These are phyloP conservation scores for Trichosanthes cucumerina DNA, from an alignment of 306 rosid genomes.

Conservation along the genomic window DNA sequence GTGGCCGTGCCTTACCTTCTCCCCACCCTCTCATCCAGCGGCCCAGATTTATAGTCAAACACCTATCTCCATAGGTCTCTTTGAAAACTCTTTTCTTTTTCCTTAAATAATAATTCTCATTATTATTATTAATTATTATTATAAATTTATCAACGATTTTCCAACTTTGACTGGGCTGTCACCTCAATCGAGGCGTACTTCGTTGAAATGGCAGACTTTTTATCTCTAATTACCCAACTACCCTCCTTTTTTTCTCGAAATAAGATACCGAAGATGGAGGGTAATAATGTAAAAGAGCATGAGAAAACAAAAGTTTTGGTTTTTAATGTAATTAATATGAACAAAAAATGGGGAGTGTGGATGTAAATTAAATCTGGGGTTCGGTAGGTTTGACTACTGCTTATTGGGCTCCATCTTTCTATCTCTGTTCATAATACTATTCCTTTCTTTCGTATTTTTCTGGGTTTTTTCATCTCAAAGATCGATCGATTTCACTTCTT, in stretches of 20 bases:
- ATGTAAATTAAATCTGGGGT: constrained; percentile 33
- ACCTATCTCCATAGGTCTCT: constrained; percentile 42
- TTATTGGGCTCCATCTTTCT: constrained; percentile 37
- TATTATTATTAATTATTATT: background rate
- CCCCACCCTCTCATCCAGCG: constrained; percentile 18
- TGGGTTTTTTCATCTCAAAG: background rate
- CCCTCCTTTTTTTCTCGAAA: background rate
- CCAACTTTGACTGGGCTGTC: constrained; percentile 67
- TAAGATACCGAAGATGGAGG: constrained; percentile 8
- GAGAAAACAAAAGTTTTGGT: background rate
- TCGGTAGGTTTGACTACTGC: constrained; percentile 77
- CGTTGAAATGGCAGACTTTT: constrained; percentile 35
- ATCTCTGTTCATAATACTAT: constrained; percentile 7
- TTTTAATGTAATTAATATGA: background rate
- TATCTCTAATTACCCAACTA: background rate
- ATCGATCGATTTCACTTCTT: constrained; percentile 22
- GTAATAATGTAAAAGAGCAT: constrained; percentile 16
- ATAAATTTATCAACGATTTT: constrained; percentile 12
- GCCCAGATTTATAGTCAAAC: constrained; percentile 29
- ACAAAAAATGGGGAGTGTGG: constrained; percentile 10
- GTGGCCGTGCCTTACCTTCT: constrained; percentile 27
- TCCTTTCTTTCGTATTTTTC: constrained; percentile 20
- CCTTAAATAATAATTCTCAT: background rate
- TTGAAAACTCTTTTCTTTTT: constrained; percentile 27
- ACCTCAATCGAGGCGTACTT: constrained; percentile 67